These are phyloP conservation scores for Phytophthora tubulina DNA, from an alignment of 352 stramenopile genomes.

Conservation along the genomic window DNA sequence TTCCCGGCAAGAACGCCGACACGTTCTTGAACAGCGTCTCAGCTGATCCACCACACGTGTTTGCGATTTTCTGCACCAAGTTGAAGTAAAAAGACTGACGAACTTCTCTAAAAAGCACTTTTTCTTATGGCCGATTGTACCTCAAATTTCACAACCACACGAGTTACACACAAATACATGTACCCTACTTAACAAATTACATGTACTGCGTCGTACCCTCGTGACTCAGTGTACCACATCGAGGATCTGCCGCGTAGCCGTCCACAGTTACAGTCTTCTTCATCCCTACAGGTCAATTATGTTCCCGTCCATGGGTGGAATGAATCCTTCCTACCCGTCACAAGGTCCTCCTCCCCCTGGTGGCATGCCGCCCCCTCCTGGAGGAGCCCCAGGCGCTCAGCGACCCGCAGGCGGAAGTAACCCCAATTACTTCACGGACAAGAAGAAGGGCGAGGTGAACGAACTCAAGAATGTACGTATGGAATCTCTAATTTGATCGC, in stretches of 20 bases:
- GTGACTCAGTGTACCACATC: conserved; percentile 29
- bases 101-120: too few relatives aligned
- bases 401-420: conserved; percentile 51
- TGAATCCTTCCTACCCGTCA: conserved; percentile 45
- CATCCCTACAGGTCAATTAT: conserved; percentile 15
- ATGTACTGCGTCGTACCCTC: conserved; percentile 9
- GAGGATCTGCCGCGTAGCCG: conserved; percentile 38
- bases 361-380: conserved; percentile 35
- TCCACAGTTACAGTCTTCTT: neutral
- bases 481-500: conserved; percentile 9
- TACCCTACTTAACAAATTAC: neutral
- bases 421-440: conserved; percentile 88
- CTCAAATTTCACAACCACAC: too few relatives aligned
- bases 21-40: too few relatives aligned
- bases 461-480: conserved; percentile 93
- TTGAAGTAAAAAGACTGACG: too few relatives aligned
- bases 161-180: too few relatives aligned
- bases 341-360: conserved; percentile 32
- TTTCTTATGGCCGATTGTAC: too few relatives aligned
- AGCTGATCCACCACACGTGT: too few relatives aligned
- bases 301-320: conserved; percentile 43
- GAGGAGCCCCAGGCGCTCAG: conserved; percentile 20
- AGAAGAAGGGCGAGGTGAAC: conserved; percentile 97
- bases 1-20: too few relatives aligned
- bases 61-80: too few relatives aligned